Evolutionary conservation across 2,329 filamentous ascomycete genomes (phyloP).

Genomic region (Periconia macrospinosa): DNA sequence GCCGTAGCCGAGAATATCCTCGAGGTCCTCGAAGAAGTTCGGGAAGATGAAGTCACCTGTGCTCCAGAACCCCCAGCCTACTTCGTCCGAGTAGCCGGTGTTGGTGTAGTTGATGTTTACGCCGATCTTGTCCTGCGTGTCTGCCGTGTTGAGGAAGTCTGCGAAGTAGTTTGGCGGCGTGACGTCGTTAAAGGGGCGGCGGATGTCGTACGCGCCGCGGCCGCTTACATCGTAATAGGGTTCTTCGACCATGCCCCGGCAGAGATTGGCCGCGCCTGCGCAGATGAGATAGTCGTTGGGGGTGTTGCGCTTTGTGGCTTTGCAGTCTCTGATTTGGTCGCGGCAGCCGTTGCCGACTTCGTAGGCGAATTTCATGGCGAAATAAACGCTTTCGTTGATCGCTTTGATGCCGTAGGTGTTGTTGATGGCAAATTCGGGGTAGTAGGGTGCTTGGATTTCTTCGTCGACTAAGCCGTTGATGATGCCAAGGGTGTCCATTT

Average conservation of each 20-base stretch:
- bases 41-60: constrained; percentile 52
- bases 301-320: constrained; percentile 24
- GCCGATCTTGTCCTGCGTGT: constrained; percentile 52
- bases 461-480: constrained; percentile 58
- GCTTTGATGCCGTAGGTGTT: constrained; percentile 58
- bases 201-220: constrained; percentile 59
- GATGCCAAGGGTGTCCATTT: constrained; percentile 58
- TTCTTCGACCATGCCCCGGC: constrained; percentile 49
- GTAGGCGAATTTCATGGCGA: constrained; percentile 49
- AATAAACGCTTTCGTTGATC: constrained; percentile 51
- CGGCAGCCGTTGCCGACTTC: constrained; percentile 54
- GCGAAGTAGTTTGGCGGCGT: constrained; percentile 56
- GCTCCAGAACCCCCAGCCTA: constrained; percentile 47
- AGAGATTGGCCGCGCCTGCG: constrained; percentile 43
- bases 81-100: constrained; percentile 37
- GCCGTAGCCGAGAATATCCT: constrained; percentile 56
- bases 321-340: constrained; percentile 55
- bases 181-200: constrained; percentile 53
- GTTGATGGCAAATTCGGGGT: constrained; percentile 55
- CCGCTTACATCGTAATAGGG: constrained; percentile 45
- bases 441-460: constrained; percentile 50
- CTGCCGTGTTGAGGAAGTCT: constrained; percentile 56
- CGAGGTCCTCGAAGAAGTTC: constrained; percentile 50
- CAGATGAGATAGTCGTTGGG: constrained; percentile 36
- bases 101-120: constrained; percentile 61